Base-by-base conservation (phyloP, 176 grass and related monocot genomes). In the Phoenix dactylifera region DNA sequence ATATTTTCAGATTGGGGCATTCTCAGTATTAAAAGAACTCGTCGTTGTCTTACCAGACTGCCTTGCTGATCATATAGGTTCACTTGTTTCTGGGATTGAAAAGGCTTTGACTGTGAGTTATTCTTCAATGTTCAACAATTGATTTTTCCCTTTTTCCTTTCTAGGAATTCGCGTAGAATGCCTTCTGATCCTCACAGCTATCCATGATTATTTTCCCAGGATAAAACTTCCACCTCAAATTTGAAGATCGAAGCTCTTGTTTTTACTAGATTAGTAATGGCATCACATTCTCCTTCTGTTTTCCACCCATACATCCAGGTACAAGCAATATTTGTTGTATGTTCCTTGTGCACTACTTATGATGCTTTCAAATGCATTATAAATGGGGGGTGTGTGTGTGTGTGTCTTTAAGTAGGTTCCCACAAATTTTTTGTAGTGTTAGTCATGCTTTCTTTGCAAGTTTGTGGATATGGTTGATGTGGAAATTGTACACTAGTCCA, bases 251-350 rank as follows among this genome's bases (percentile, higher is more conserved):
- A 98, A 82, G 93, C 88, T 54, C 93, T 98, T 58, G 71, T 88
- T 14, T 98, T 92, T 68, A 89, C 93, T 44, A 98, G 77, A 76
- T 84, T 98, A 70, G 93, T 92, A 72, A 89, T 98, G 93, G 70
- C 82, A 63, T 98, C 93, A 67, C 93, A 98, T 76, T 88, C 93
- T 7, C 76, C 87, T 67, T 80, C 84, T 67, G 87, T 98, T 64
- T 98, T 98, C 72, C 87, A 92, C 69, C 81, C 81, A 62, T 98
- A 98, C 73, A 98, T 98, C 66, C 61, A 92, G 93, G 93, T 88
- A 85, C 17, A 51, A 28, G 54, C 10, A 44, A 44, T 44, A 44
- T 44, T 44, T 44, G 9, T 44, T 10, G 35, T 44, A 12, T 44
- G 9, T 44, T 44, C 35, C 9, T 44, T 44, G 35, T 44, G 35